phyloP scores from a whole-genome alignment of 805 yeast species.

The Kodamaea kaohsiungensis region DNA sequence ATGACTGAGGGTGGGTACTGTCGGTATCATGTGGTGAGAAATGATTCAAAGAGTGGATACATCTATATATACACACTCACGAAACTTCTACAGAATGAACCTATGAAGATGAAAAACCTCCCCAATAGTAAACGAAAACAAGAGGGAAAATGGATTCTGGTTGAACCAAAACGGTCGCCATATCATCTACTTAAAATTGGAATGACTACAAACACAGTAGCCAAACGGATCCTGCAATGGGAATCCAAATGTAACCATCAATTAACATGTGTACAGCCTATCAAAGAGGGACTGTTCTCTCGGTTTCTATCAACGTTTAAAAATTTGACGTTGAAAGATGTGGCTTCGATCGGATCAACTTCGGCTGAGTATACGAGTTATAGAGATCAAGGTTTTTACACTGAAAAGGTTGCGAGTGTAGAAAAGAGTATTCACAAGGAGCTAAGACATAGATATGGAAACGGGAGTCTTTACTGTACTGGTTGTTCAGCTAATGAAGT shows the following conservation, averaged over 20 bases:
- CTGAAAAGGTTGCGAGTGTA: constrained; percentile 29
- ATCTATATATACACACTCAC: constrained; percentile 53
- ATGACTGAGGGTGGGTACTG: constrained; percentile 29
- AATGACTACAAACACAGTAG: constrained; percentile 49
- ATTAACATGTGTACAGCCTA: constrained; percentile 29
- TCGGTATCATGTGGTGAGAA: constrained; percentile 27
- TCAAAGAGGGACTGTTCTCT: constrained; percentile 28
- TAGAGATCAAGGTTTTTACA: constrained; percentile 37
- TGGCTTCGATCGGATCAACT: constrained; percentile 2
- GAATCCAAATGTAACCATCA: constrained; percentile 50
- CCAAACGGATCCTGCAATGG: constrained; percentile 51
- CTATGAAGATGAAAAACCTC: constrained; percentile 36
- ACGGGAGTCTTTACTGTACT: constrained; percentile 49
- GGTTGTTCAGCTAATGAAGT: constrained; percentile 34
- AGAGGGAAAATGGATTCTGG: constrained; percentile 29
- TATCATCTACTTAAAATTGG: constrained; percentile 53
- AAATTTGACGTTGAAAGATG: constrained; percentile 4
- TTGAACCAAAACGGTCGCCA: constrained; percentile 37
- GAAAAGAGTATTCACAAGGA: constrained; percentile 45
- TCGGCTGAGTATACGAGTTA: not conserved
- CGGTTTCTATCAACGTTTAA: constrained; percentile 1
- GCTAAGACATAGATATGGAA: constrained; percentile 43
- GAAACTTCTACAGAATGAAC: constrained; percentile 33
- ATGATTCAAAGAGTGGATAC: constrained; percentile 30
- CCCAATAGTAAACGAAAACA: constrained; percentile 19